Percentiles rank a stretch among this genome's conserved stretches.
phyloP scores from a whole-genome alignment of 352 stramenopile genomes.

The Pythium sp. region DNA sequence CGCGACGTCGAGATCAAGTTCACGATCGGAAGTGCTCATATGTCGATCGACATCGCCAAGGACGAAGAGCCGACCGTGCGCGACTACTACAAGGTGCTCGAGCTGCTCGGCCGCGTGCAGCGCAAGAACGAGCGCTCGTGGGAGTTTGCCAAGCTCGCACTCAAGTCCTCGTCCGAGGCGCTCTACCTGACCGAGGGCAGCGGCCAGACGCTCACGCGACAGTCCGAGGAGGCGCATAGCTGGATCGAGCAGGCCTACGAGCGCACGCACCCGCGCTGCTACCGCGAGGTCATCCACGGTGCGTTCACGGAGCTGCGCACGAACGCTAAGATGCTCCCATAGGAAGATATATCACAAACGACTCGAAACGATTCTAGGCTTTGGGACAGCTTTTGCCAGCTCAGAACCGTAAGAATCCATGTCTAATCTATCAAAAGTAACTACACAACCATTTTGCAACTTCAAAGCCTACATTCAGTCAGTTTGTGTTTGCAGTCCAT shows the following conservation, averaged over 20 bases:
- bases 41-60: conserved; percentile 33
- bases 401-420: no score
- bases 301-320: conserved; percentile 22
- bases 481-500: no score
- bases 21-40: conserved; percentile 19
- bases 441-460: no score
- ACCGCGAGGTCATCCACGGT: conserved; percentile 30
- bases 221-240: conserved; percentile 33
- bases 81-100: conserved; percentile 41
- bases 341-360: neutral
- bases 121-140: conserved; percentile 33
- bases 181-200: conserved; percentile 33
- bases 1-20: conserved; percentile 50
- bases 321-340: conserved; percentile 9
- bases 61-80: conserved; percentile 28
- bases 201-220: conserved; percentile 31
- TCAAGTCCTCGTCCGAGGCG: conserved; percentile 28
- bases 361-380: no score
- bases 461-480: neutral
- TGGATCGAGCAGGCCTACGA: conserved; percentile 35
- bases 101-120: conserved; percentile 32
- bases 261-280: conserved; percentile 34
- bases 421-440: no score
- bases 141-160: conserved; percentile 27
- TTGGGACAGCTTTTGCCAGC: no score